These are phyloP conservation scores for Cicer cuneatum DNA, from an alignment of 306 rosid genomes.

Conservation along the genomic window DNA sequence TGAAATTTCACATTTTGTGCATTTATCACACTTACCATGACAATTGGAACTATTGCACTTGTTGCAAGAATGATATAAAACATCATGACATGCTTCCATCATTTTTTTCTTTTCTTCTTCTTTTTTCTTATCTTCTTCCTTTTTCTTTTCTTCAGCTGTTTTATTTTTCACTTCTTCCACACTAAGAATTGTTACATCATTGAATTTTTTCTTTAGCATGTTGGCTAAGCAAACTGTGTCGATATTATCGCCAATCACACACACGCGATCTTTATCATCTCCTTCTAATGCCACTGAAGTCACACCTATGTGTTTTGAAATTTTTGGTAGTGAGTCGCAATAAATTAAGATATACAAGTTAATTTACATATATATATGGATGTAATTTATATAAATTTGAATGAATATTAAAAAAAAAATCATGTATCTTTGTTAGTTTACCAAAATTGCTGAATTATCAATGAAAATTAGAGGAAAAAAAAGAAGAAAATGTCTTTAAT, in stretches of 20 bases:
- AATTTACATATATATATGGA: too few species aligned
- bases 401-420: too few species aligned
- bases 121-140: neutral
- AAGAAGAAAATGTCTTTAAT: too few species aligned
- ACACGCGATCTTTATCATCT: constrained; percentile 45
- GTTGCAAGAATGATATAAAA: neutral
- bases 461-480: too few species aligned
- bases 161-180: constrained; percentile 41
- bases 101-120: constrained; percentile 8
- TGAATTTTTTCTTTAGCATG: constrained; percentile 49
- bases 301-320: constrained; percentile 47
- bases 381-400: too few species aligned
- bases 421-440: too few species aligned
- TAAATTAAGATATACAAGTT: neutral
- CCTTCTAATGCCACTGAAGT: constrained; percentile 53
- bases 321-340: neutral
- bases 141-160: constrained; percentile 3
- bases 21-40: constrained; percentile 1
- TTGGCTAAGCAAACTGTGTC: constrained; percentile 36
- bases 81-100: neutral
- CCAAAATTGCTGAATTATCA: too few species aligned
- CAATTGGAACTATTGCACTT: neutral
- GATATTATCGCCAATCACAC: constrained; percentile 43
- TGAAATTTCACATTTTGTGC: neutral
- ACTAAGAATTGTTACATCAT: constrained; percentile 3